Evolutionary conservation across 2,329 filamentous ascomycete species (phyloP).

Genomic region (Pseudodiploospora longispora): DNA sequence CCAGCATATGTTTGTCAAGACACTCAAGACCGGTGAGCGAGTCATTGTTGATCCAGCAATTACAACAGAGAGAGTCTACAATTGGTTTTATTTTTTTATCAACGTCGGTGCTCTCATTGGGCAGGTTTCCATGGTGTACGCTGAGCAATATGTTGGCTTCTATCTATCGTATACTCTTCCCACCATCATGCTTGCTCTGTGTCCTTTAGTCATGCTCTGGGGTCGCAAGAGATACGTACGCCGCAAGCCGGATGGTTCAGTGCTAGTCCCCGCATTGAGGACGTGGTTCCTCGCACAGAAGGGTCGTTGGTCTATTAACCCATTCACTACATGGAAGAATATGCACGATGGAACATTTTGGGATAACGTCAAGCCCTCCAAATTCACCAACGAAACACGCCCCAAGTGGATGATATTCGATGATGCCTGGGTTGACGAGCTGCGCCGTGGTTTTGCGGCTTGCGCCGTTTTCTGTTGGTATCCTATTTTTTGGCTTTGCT

Average conservation of each 20-base stretch:
- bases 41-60: conserved; percentile 58
- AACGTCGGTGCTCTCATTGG: conserved; percentile 60
- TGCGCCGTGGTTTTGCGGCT: conserved; percentile 5
- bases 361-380: conserved; percentile 3
- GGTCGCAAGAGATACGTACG: conserved; percentile 51
- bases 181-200: conserved; percentile 38
- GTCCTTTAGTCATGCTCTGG: conserved; percentile 43
- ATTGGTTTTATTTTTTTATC: conserved; percentile 66
- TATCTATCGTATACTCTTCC: conserved; percentile 64
- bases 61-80: conserved; percentile 55
- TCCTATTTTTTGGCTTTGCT: conserved; percentile 48
- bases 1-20: conserved; percentile 45
- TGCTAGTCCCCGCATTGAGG: conserved; percentile 55
- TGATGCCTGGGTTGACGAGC: background rate
- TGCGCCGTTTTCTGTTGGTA: conserved; percentile 9
- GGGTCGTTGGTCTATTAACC: conserved; percentile 62
- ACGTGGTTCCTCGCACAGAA: conserved; percentile 56
- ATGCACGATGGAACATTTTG: conserved; percentile 39
- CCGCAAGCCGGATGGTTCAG: conserved; percentile 56
- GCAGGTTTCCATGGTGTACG: conserved; percentile 61
- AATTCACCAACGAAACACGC: conserved; percentile 4
- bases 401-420: conserved; percentile 1
- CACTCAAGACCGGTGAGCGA: conserved; percentile 46
- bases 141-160: conserved; percentile 67
- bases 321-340: conserved; percentile 48